These are phyloP conservation scores for Cystobasidium sp. DNA, from an alignment of 1,284 basidiomycete species.

Conservation along the genomic window DNA sequence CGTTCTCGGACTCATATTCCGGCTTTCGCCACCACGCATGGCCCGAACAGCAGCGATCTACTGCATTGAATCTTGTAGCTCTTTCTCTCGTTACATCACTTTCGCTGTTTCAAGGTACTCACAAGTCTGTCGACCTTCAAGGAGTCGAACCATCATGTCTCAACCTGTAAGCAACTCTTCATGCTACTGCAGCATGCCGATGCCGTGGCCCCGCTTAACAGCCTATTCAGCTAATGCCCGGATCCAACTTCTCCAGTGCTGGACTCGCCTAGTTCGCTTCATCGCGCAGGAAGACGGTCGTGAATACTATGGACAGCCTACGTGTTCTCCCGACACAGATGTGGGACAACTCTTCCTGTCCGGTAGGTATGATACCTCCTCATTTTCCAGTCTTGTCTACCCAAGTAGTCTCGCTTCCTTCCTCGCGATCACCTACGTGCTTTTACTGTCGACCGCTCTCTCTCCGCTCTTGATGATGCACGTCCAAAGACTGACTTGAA, in stretches of 20 bases:
- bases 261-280: conserved; percentile 75
- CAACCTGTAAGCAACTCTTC: background rate
- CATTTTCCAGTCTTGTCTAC: background rate
- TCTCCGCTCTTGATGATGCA: background rate
- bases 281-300: conserved; percentile 73
- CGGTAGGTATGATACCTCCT: background rate
- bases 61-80: background rate
- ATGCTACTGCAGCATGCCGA: background rate
- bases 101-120: too few species aligned
- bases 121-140: background rate
- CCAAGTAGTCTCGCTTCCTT: background rate
- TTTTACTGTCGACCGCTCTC: background rate
- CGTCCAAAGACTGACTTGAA: too few species aligned
- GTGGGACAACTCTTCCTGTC: conserved; percentile 44
- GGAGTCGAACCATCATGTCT: background rate
- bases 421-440: background rate
- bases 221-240: background rate
- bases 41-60: background rate
- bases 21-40: background rate
- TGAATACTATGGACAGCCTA: conserved; percentile 76
- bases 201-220: background rate
- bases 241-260: conserved; percentile 24
- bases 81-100: too few species aligned
- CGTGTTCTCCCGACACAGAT: conserved; percentile 68
- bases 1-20: conserved; percentile 1